A percentile compares a stretch with the other conserved stretches of the same genome.
Evolutionary conservation across 2,329 filamentous ascomycete genomes (phyloP).

Genomic region (Colletotrichum sp.): DNA sequence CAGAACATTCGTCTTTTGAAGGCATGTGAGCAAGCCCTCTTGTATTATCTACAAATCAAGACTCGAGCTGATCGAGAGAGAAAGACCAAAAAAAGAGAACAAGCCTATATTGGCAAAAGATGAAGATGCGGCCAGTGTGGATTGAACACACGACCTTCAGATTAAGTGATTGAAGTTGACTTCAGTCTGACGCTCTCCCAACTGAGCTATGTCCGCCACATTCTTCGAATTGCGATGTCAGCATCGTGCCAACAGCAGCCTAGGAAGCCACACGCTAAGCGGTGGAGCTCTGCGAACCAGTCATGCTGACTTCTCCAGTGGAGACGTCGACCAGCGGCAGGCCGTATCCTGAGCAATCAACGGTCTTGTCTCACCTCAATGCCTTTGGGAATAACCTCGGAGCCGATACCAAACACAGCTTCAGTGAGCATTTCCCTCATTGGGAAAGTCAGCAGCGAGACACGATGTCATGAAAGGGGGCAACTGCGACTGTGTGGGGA

Average conservation of each 20-base stretch:
- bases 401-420: not conserved
- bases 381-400: not conserved
- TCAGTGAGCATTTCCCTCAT: not conserved
- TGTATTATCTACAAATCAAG: not conserved
- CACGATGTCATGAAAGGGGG: not conserved
- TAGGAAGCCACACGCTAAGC: not conserved
- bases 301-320: not conserved
- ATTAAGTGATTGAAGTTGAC: constrained; percentile 17
- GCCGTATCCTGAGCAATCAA: not conserved
- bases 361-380: not conserved
- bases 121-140: constrained; percentile 21
- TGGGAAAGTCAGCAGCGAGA: not conserved
- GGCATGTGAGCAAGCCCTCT: not conserved
- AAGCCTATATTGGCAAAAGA: not conserved
- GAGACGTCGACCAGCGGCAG: not conserved
- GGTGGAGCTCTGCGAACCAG: not conserved
- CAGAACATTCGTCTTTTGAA: not conserved
- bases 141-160: constrained; percentile 23
- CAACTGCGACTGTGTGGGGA: not conserved
- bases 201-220: constrained; percentile 22
- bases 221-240: not conserved
- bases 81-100: not conserved
- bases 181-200: constrained; percentile 22
- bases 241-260: fast-evolving
- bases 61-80: not conserved